These are phyloP conservation scores for Citrus sp. DNA, from an alignment of 345 rosid species.

Conservation along the genomic window DNA sequence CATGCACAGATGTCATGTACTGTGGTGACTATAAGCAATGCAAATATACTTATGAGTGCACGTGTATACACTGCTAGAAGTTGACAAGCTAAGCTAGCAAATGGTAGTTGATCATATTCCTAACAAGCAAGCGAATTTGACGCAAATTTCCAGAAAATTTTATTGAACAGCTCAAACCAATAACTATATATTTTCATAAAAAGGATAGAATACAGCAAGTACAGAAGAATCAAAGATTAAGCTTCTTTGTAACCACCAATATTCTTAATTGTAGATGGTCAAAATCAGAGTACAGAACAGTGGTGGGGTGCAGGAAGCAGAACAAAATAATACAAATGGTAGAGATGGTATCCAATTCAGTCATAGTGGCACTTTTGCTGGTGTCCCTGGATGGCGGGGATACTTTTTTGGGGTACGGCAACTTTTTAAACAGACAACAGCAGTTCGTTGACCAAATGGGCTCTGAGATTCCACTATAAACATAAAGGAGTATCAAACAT, in stretches of 20 bases:
- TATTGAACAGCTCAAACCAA: no score
- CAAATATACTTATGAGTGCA: background rate
- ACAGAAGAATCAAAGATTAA: conserved; percentile 3
- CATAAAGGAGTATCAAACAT: conserved; percentile 8
- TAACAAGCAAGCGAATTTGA: background rate
- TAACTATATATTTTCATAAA: no score
- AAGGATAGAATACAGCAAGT: background rate
- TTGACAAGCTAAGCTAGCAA: background rate
- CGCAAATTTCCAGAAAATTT: background rate
- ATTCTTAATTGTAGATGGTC: no score
- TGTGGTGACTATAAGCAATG: background rate
- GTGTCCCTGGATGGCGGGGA: conserved; percentile 85
- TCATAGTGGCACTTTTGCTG: conserved; percentile 65
- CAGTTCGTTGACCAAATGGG: conserved; percentile 78
- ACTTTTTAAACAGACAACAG: conserved; percentile 68
- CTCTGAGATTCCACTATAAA: conserved; percentile 81
- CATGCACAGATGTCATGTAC: background rate
- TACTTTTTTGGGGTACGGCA: conserved; percentile 59
- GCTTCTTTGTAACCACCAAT: background rate
- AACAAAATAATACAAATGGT: background rate
- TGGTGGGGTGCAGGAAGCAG: conserved; percentile 7
- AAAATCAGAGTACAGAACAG: conserved; percentile 7
- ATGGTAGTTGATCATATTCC: background rate
- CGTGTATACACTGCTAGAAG: background rate
- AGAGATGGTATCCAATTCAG: conserved; percentile 4